Evolutionary conservation across 148 eudicot species (phyloP).

Genomic region (Polygonum maritimum): DNA sequence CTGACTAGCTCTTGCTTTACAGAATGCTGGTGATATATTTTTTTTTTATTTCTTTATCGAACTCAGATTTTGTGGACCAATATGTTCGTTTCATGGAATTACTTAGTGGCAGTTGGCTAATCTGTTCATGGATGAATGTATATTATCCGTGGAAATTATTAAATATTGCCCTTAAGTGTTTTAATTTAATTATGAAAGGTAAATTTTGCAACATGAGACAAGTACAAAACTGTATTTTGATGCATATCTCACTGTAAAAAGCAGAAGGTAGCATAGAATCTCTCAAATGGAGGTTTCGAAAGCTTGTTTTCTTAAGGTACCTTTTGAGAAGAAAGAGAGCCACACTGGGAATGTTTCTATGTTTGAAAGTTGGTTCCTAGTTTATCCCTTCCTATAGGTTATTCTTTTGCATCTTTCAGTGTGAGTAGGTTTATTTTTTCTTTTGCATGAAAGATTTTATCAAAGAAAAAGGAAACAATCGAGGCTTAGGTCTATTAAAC

Average conservation of each 20-base stretch:
- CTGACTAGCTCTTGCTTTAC: not conserved
- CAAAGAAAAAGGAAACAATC: not conserved
- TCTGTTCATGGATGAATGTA: not conserved
- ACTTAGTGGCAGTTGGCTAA: not conserved
- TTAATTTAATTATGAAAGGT: not conserved
- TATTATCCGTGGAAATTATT: too few relatives aligned
- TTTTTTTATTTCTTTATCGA: not conserved
- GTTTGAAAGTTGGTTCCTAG: too few relatives aligned
- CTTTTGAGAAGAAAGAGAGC: not conserved
- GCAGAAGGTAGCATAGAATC: too few relatives aligned
- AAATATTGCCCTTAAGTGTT: too few relatives aligned
- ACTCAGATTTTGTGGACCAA: too few relatives aligned
- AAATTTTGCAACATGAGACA: not conserved
- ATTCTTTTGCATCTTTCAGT: not conserved
- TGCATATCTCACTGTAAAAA: not conserved
- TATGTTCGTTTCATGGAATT: not conserved
- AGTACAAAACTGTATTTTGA: not conserved
- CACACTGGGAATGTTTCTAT: not conserved
- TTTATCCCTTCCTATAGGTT: too few relatives aligned
- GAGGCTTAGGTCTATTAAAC: not conserved
- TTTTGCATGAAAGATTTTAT: not conserved
- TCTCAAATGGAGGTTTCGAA: too few relatives aligned
- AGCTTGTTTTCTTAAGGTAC: not conserved
- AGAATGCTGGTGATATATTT: not conserved
- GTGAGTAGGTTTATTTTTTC: not conserved